Conservation (phyloP, 148 eudicot species). For the Rhododendron ferrugineum region DNA sequence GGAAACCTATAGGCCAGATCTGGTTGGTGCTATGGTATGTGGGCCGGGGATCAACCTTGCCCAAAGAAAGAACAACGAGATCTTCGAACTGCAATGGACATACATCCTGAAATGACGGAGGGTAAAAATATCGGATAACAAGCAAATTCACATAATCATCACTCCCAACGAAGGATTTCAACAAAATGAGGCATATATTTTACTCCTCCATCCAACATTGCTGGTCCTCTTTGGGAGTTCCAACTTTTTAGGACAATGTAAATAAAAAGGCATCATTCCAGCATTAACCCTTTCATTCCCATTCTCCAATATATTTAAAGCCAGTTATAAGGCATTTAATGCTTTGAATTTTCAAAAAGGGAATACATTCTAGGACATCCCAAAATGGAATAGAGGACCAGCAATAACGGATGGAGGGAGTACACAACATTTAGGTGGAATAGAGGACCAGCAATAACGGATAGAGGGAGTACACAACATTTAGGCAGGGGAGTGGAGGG, state of each 20-base stretch:
- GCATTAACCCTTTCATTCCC: not conserved
- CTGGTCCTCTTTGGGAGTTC: not conserved
- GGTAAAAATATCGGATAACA: constrained; percentile 6
- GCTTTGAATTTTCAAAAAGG: not conserved
- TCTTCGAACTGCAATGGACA: constrained; percentile 47
- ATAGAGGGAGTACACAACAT: not conserved
- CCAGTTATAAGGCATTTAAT: not conserved
- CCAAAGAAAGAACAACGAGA: constrained; percentile 34
- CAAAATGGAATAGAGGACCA: not conserved
- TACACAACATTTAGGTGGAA: not conserved
- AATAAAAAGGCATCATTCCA: not conserved
- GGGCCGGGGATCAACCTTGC: constrained; percentile 41
- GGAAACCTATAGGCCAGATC: constrained; percentile 54
- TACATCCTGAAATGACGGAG: constrained; percentile 23
- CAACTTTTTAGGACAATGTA: not conserved
- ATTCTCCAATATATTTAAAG: not conserved
- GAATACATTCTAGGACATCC: not conserved
- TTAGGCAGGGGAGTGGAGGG: not conserved
- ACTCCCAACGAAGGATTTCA: not conserved
- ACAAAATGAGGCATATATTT: not conserved
- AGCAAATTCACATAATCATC: not conserved
- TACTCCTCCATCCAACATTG: not conserved
- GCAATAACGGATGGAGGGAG: not conserved
- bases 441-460: not conserved
- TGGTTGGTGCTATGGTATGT: constrained; percentile 32